Conservation (phyloP, 345 rosid species). For the Reutealis trisperma region DNA sequence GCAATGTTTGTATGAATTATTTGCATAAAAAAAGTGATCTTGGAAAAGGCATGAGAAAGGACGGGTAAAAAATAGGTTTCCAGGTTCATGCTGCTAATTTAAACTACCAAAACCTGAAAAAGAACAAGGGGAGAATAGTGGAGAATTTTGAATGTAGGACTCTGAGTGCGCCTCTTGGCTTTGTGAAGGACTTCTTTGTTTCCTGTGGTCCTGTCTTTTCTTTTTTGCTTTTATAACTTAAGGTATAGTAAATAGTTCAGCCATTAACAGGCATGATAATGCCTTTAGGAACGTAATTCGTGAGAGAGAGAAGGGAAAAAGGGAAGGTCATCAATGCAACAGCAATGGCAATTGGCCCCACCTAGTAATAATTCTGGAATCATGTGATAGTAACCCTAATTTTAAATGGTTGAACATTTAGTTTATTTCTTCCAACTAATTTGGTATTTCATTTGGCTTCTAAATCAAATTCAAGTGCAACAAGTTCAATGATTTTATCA, state of each 20-base stretch:
- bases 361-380: slow-evolving; percentile 21
- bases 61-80: neutral
- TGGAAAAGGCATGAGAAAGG: slow-evolving; percentile 4
- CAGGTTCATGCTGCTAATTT: slow-evolving; percentile 9
- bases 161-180: neutral
- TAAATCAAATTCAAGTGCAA: neutral
- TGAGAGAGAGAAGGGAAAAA: neutral
- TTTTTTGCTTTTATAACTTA: neutral
- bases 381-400: slow-evolving; percentile 13
- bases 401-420: slow-evolving; percentile 6
- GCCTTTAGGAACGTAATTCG: slow-evolving; percentile 6
- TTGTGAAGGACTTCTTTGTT: neutral
- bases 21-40: slow-evolving; percentile 5
- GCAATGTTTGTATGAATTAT: slow-evolving; percentile 6
- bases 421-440: neutral
- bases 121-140: slow-evolving; percentile 14
- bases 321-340: slow-evolving; percentile 12
- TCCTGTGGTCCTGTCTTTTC: slow-evolving; percentile 11
- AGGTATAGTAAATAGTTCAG: neutral
- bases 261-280: slow-evolving; percentile 4
- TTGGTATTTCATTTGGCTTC: neutral
- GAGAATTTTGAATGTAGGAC: slow-evolving; percentile 1
- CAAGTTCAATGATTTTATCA: no score
- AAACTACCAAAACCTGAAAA: slow-evolving; percentile 14
- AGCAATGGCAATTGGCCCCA: slow-evolving; percentile 19